phyloP scores from a whole-genome alignment of 2,329 filamentous ascomycete species.

The Neospermospora avenae region DNA sequence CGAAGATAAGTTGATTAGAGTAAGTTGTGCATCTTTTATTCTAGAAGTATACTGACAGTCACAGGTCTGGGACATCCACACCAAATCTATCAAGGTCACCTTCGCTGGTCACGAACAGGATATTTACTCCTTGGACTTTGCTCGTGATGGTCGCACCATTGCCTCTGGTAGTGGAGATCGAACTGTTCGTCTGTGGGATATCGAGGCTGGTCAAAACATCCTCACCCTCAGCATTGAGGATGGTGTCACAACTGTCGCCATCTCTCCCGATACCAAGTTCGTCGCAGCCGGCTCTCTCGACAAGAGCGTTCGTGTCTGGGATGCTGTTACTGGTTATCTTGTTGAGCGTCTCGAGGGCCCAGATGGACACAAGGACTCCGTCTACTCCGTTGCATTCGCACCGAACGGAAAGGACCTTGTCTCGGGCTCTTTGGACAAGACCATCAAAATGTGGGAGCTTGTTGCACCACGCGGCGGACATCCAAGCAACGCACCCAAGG shows the following conservation, averaged over 20 bases:
- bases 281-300: constrained; percentile 94
- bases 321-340: constrained; percentile 79
- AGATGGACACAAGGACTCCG: constrained; percentile 93
- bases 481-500: constrained; percentile 67
- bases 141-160: constrained; percentile 88
- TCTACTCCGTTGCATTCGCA: constrained; percentile 94
- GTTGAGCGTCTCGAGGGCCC: constrained; percentile 90
- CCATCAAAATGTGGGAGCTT: constrained; percentile 99
- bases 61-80: constrained; percentile 91
- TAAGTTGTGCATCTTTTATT: constrained; percentile 46
- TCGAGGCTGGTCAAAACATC: constrained; percentile 77
- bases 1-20: constrained; percentile 94
- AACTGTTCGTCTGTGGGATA: constrained; percentile 94
- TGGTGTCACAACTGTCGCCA: constrained; percentile 94
- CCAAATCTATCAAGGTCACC: constrained; percentile 80
- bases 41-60: constrained; percentile 18
- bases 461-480: constrained; percentile 65
- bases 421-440: constrained; percentile 93
- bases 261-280: constrained; percentile 90
- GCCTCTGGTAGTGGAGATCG: constrained; percentile 93
- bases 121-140: constrained; percentile 95
- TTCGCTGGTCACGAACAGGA: constrained; percentile 98
- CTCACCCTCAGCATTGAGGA: constrained; percentile 91
- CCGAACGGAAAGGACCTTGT: constrained; percentile 91
- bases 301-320: constrained; percentile 98